Evolutionary conservation across 345 rosid species (phyloP).

Genomic region (Salix exigua): DNA sequence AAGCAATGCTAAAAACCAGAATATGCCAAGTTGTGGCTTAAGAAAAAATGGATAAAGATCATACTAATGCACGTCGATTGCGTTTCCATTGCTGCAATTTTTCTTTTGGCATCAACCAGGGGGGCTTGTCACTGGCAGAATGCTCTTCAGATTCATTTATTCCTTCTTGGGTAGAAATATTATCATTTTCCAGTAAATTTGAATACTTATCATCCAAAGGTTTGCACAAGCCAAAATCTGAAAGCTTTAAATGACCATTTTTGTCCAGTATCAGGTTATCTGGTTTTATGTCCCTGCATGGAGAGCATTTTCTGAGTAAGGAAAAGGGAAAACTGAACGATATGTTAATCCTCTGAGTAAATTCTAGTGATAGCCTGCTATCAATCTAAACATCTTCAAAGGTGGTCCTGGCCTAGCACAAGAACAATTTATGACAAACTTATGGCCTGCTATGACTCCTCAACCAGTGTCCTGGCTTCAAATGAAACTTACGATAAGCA

Average conservation of each 20-base stretch:
- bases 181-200: conserved; percentile 68
- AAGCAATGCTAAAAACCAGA: background rate
- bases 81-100: conserved; percentile 81
- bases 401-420: background rate
- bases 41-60: conserved; percentile 15
- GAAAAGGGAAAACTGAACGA: background rate
- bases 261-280: conserved; percentile 91
- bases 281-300: conserved; percentile 90
- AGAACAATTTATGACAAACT: background rate
- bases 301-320: conserved; percentile 24
- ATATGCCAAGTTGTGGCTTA: background rate
- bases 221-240: conserved; percentile 98
- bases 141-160: conserved; percentile 40
- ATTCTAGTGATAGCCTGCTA: background rate
- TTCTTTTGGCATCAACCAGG: conserved; percentile 90
- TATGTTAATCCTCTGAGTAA: background rate
- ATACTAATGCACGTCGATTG: conserved; percentile 91
- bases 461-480: background rate
- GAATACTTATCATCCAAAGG: conserved; percentile 93
- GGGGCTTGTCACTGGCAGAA: conserved; percentile 38
- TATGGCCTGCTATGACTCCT: background rate
- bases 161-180: conserved; percentile 50
- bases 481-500: background rate
- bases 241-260: conserved; percentile 96
- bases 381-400: conserved; percentile 1